Evolutionary conservation across 1,284 basidiomycete species (phyloP), one percentile per base, ranked within the genome.

Genomic region (Heterobasidion irregulare): DNA sequence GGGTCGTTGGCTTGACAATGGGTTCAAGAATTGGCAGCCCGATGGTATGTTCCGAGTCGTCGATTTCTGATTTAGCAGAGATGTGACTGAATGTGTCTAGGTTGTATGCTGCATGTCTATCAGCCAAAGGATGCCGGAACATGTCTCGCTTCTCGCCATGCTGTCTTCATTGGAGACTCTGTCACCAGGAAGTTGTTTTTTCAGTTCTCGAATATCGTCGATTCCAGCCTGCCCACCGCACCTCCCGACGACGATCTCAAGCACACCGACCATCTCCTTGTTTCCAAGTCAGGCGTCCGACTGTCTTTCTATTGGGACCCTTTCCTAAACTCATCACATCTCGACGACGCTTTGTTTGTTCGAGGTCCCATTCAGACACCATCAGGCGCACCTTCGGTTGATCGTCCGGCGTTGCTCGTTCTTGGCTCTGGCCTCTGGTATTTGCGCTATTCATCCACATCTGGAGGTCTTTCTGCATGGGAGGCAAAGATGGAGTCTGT

Each of bases 391-490:
- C 51, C 57, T 6, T 54, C 48, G 33, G 38, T 51, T 12, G 51
- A 68, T 4, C 58, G 61, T 1, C 78, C 86, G 1, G 82, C 86
- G 0, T 70, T 96, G 45, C 76, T 94, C 33, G 85, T 94, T 8
- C 67, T 96, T 18, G 92, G 92, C 16, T 84, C 88, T 10, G 92
- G 93, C 0, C 73, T 95, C 41, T 94, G 92, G 92, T 92, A 90
- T 66, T 77, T 95, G 44, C 84, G 89, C 35, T 84, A 92, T 66
- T 74, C 81, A 1, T 69, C 76, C 43, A 64, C 72, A 15, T 87
- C 88, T 1, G 89, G 89, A 16, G 91, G 90, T 2, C 73, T 92
- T 32, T 71, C 83, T 33, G 76, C 83, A 2, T 95, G 90, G 89
- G 88, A 87, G 62, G 75, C 75, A 16, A 85, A 79, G 61, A 83